Evolutionary conservation across 164 flowering plant species (phyloP), one percentile per base, ranked within the genome.

Genomic region (Aristolochia contorta): DNA sequence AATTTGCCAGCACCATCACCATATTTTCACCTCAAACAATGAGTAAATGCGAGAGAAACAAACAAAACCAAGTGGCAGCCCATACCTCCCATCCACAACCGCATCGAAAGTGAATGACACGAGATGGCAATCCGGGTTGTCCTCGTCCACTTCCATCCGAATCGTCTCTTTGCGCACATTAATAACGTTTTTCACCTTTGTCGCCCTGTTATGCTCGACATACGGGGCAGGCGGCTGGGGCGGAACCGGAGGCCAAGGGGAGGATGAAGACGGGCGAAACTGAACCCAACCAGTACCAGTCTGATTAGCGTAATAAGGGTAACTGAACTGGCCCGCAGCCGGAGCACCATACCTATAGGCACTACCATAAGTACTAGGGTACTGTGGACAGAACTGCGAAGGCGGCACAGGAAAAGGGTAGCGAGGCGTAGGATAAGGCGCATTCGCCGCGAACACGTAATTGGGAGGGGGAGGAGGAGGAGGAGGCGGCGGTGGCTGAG

Each of bases 21-120:
- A 32, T 52, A 10, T 3, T 37, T 37, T 4, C 3, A 37, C 9
- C 30, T 27, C 9, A 60, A 25, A 54, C 20, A 27, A 25, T 50
- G 0, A 50, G 7, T 24, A 13, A 15, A 23, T 25, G 27, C 22
- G 12, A 49, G 18, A 30, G 27, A 13, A 15, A 0, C 13, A 45
- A 16, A 51, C 33, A 27, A 19, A 58, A 23, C 20, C 41, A 18
- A 27, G 16, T 6, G 10, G 12, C 5, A 37, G 22, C 16, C 18
- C 45, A 33, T 67, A 93, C 96, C 97, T 87, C 25, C 98, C 97
- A 78, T 87, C 92, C 56, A 74, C 72, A 69, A 80, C 19, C 16
- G 98, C 90, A 64, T 93, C 98, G 47, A 93, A 87, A 16, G 83
- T 80, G 67, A 93, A 90, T 24, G 89, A 83, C 45, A 90, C 87